A percentile compares a stretch with the other conserved stretches of the same genome.
Evolutionary conservation across 176 grass and related monocot species (phyloP).

Genomic region (Canna indica): DNA sequence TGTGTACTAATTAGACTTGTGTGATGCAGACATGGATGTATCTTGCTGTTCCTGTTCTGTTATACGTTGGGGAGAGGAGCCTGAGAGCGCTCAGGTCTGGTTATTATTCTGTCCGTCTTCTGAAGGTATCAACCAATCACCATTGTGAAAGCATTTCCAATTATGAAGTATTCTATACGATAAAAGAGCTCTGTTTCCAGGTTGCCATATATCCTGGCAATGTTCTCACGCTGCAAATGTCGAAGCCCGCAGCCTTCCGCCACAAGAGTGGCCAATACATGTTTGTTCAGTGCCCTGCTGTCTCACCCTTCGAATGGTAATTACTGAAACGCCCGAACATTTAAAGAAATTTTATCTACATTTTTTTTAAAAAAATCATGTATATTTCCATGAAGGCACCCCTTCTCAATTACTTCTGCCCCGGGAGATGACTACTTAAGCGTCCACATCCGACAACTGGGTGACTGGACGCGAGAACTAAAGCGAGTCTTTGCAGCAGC

Average conservation of each 20-base stretch:
- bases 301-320: slow-evolving; percentile 98
- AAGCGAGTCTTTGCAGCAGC: slow-evolving; percentile 77
- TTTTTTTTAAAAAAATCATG: too few species aligned
- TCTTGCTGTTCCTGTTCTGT: slow-evolving; percentile 71
- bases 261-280: slow-evolving; percentile 99
- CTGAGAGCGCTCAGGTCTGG: slow-evolving; percentile 84
- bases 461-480: slow-evolving; percentile 94
- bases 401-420: slow-evolving; percentile 96
- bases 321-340: slow-evolving; percentile 18
- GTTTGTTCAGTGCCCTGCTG: slow-evolving; percentile 96
- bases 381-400: slow-evolving; percentile 55
- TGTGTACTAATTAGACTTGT: neutral
- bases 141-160: too few species aligned
- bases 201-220: slow-evolving; percentile 97
- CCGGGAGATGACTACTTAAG: slow-evolving; percentile 87
- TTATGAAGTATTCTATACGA: too few species aligned
- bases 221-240: slow-evolving; percentile 92
- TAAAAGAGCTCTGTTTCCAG: slow-evolving; percentile 42
- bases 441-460: slow-evolving; percentile 91
- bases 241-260: slow-evolving; percentile 68
- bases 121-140: too few species aligned
- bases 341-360: neutral
- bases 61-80: slow-evolving; percentile 80
- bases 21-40: slow-evolving; percentile 95
- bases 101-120: slow-evolving; percentile 71